Evolutionary conservation across 208 protist genomes (phyloP).

Genomic region (Trichomonas tenax): DNA sequence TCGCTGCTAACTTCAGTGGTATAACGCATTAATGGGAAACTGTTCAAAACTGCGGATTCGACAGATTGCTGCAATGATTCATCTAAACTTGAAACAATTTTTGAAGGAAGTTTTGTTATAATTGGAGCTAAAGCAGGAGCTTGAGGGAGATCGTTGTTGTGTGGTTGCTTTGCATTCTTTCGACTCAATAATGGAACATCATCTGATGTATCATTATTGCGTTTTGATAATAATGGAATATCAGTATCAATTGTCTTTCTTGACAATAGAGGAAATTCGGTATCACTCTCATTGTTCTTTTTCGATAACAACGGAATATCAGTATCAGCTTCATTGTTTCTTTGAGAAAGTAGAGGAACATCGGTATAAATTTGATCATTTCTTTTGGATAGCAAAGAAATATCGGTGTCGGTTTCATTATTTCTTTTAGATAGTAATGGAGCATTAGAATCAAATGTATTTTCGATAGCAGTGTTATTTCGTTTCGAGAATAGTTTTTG

Average conservation of each 20-base stretch:
- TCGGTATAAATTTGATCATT: neutral
- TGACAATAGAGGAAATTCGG: neutral
- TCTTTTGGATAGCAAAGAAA: neutral
- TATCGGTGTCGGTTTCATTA: neutral
- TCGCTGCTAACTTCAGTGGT: neutral
- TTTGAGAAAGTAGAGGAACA: neutral
- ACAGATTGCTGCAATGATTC: neutral
- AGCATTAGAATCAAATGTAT: neutral
- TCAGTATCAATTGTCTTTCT: neutral
- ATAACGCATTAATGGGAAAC: neutral
- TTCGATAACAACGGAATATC: neutral
- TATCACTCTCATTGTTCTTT: neutral
- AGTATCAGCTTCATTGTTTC: neutral
- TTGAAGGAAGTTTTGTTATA: neutral
- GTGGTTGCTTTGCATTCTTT: too few relatives aligned
- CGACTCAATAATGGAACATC: neutral
- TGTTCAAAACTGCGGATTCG: neutral
- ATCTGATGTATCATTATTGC: neutral
- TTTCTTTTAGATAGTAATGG: neutral
- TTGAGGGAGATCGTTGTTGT: neutral
- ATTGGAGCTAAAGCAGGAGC: neutral
- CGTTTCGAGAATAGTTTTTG: too few relatives aligned
- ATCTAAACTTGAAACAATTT: neutral
- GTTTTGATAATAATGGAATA: neutral
- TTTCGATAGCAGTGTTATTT: neutral